A percentile compares a stretch with the other conserved stretches of the same genome.
These are phyloP conservation scores for Immersiella caudata DNA, from an alignment of 495 filamentous ascomycete genomes.

Conservation along the genomic window DNA sequence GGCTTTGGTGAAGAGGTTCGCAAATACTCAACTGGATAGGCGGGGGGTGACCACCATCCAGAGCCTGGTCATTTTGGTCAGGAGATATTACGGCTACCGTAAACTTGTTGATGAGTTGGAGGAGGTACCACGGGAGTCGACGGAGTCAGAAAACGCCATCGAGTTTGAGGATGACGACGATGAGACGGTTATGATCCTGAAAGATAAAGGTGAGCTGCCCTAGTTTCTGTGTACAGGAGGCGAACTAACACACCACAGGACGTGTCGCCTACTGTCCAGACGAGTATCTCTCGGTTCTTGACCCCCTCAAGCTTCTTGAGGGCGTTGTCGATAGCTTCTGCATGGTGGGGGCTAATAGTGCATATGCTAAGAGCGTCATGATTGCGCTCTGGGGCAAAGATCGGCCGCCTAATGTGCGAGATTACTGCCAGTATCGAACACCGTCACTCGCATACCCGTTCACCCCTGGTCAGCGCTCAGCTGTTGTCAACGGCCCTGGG, in stretches of 20 bases:
- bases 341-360: conserved; percentile 30
- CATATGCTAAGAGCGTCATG: conserved; percentile 26
- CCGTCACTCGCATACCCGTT: conserved; percentile 27
- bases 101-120: conserved; percentile 10
- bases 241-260: background rate
- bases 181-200: background rate
- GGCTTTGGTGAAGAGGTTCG: conserved; percentile 26
- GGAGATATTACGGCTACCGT: conserved; percentile 34
- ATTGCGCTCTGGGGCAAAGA: conserved; percentile 25
- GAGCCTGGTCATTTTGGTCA: conserved; percentile 31
- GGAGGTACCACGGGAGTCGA: background rate
- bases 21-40: conserved; percentile 21
- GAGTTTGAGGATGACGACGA: conserved; percentile 7
- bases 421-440: conserved; percentile 24
- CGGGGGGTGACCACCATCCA: conserved; percentile 19
- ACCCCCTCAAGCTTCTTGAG: conserved; percentile 29
- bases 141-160: background rate
- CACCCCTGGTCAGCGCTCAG: conserved; percentile 28
- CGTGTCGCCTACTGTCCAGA: conserved; percentile 25
- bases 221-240: background rate
- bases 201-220: conserved; percentile 9
- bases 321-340: conserved; percentile 27
- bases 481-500: conserved; percentile 15
- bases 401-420: background rate
- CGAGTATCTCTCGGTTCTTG: conserved; percentile 26